Evolutionary conservation across 352 stramenopile species (phyloP), one percentile per base, ranked within the genome.

Genomic region (Elongisporangium undulatum): DNA sequence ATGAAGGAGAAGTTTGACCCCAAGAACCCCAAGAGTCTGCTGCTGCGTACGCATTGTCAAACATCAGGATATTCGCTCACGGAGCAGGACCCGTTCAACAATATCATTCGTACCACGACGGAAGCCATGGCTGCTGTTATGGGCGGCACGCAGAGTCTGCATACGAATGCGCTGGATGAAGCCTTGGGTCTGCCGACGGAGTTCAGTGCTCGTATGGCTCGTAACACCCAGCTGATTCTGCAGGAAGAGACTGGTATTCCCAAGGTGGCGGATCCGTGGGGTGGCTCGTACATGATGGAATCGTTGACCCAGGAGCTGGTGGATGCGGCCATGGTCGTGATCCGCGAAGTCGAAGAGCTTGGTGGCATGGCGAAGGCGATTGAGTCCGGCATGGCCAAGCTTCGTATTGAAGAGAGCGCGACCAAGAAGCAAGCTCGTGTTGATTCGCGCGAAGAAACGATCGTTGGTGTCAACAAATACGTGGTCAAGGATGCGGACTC

Each of bases 381-480:
- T 58, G 91, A 98, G 26, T 97, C 85, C 29, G 97, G 96, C 24
- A 97, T 96, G 81, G 94, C 97, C 23, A 99, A 99, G 72, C 72
- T 98, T 23, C 75, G 90, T 45, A 98, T 99, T 61, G 97, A 99
- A 76, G 96, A 99, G 70, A 95, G 87, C 64, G 97, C 97, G 0
- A 98, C 96, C 0, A 96, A 91, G 56, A 99, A 99, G 69, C 89
- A 97, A 67, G 96, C 87, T 9, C 78, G 97, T 57, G 98, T 99
- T 60, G 97, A 99, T 74, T 96, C 89, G 26, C 80, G 87, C 49
- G 74, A 97, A 65, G 96, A 99, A 53, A 89, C 89, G 6, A 94
- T 99, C 58, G 95, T 99, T 10, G 97, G 97, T 21, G 94, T 99
- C 12, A 99, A 99, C 79, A 99, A 99, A 70, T 98, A 99, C 75